Evolutionary conservation across 306 rosid genomes (phyloP).

Genomic region (Medicago truncatula): DNA sequence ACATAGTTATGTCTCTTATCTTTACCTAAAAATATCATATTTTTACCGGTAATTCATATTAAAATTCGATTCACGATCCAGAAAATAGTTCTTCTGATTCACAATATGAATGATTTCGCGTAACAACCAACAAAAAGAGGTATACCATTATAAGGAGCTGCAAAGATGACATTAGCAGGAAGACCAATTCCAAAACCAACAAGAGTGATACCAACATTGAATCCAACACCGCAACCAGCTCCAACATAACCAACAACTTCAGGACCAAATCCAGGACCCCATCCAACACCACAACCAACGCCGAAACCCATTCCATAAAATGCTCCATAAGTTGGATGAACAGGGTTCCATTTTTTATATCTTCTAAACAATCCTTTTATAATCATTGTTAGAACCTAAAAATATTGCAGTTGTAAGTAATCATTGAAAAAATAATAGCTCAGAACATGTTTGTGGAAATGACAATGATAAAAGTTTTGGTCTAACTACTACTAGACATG

Average conservation of each 20-base stretch:
- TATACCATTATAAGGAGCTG: conserved; percentile 66
- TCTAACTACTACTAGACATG: neutral
- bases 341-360: conserved; percentile 88
- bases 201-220: conserved; percentile 81
- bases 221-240: conserved; percentile 95
- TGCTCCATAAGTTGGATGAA: conserved; percentile 89
- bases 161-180: conserved; percentile 68
- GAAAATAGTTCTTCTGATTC: neutral
- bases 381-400: conserved; percentile 69
- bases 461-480: neutral
- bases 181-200: conserved; percentile 87
- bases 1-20: neutral
- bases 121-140: neutral
- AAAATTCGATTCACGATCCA: neutral
- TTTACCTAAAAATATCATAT: neutral
- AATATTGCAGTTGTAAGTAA: conserved; percentile 31
- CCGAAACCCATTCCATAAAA: conserved; percentile 98
- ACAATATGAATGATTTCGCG: neutral
- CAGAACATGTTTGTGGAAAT: neutral
- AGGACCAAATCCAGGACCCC: conserved; percentile 99
- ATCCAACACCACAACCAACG: conserved; percentile 93
- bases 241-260: conserved; percentile 93
- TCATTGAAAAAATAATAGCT: neutral
- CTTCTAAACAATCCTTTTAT: conserved; percentile 79
- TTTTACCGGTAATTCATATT: neutral